Evolutionary conservation across 257 asterid genomes (phyloP), one percentile per base, ranked within the genome.

Genomic region (Avicennia marina): DNA sequence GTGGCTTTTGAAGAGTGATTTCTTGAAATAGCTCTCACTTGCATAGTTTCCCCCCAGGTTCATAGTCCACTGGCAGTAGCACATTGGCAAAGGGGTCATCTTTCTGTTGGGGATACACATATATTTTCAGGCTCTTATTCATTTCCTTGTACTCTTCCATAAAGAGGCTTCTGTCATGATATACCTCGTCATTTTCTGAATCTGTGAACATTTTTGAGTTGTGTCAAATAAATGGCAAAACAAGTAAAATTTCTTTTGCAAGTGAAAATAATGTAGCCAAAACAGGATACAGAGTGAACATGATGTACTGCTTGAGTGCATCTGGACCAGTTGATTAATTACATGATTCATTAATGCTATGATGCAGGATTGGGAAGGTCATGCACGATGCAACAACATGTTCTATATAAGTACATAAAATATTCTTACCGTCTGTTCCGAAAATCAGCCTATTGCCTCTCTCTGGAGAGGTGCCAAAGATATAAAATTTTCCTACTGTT

Each of bases 21-120:
- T 78, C 78, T 93, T 93, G 94, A 93, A 93, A 41, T 83, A 89
- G 65, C 89, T 81, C 43, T 93, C 98, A 18, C 98, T 93, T 9
- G 98, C 98, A 11, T 89, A 93, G 82, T 93, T 93, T 0, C 98
- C 98, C n/a, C 0, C 72, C 57, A 0, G 95, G 98, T 2, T 68
- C 75, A 0, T 46, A 6, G 15, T 39, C 64, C 19, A 25, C 67
- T 0, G 90, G 85, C 2, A 84, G 62, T 4, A 89, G 60, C 21
- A 89, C 78, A 17, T 81, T 84, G 33, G 96, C 95, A 41, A 88
- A 91, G 2, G 94, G 86, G 13, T 86, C 87, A 1, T 25, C 41
- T 60, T 36, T 67, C 7, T 39, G 19, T 60, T 82, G 94, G 11
- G 96, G 96, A n/a, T 93, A 93, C 15, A 61, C 76, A 21, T 62